Percentiles rank a stretch among this genome's conserved stretches.
Conservation (phyloP, 1,139 yeast genomes). For the Kurtzmaniella quercitrusa region DNA sequence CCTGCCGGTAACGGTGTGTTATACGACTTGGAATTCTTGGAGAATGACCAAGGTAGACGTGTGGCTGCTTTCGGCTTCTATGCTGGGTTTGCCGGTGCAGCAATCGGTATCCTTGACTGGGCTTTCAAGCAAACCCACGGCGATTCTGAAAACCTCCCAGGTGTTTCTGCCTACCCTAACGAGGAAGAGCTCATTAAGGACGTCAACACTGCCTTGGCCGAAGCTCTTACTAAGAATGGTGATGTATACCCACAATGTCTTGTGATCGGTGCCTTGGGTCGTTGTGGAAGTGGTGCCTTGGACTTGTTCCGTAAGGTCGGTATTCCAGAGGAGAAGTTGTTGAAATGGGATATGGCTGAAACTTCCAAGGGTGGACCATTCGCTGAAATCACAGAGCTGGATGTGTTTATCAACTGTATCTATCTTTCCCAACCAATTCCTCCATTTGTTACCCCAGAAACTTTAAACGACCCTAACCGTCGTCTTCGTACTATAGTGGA, state of each 20-base stretch:
- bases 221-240: slow-evolving; percentile 57
- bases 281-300: slow-evolving; percentile 98
- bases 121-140: slow-evolving; percentile 78
- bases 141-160: slow-evolving; percentile 62
- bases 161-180: slow-evolving; percentile 77
- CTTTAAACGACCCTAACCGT: slow-evolving; percentile 63
- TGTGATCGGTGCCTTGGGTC: slow-evolving; percentile 95
- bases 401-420: slow-evolving; percentile 92
- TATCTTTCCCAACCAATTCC: slow-evolving; percentile 91
- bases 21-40: slow-evolving; percentile 91
- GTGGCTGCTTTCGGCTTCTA: slow-evolving; percentile 98
- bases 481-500: slow-evolving; percentile 88
- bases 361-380: slow-evolving; percentile 98
- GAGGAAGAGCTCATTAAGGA: slow-evolving; percentile 71
- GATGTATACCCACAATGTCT: slow-evolving; percentile 74
- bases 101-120: slow-evolving; percentile 92
- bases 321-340: slow-evolving; percentile 75
- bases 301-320: slow-evolving; percentile 81
- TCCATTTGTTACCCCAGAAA: slow-evolving; percentile 74
- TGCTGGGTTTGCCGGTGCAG: slow-evolving; percentile 99
- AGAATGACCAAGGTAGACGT: slow-evolving; percentile 92
- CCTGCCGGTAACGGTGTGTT: slow-evolving; percentile 87
- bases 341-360: slow-evolving; percentile 96
- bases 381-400: slow-evolving; percentile 81
- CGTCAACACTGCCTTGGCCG: slow-evolving; percentile 57